phyloP scores from a whole-genome alignment of 768 basidiomycete species.

The Termitomyces sp. region DNA sequence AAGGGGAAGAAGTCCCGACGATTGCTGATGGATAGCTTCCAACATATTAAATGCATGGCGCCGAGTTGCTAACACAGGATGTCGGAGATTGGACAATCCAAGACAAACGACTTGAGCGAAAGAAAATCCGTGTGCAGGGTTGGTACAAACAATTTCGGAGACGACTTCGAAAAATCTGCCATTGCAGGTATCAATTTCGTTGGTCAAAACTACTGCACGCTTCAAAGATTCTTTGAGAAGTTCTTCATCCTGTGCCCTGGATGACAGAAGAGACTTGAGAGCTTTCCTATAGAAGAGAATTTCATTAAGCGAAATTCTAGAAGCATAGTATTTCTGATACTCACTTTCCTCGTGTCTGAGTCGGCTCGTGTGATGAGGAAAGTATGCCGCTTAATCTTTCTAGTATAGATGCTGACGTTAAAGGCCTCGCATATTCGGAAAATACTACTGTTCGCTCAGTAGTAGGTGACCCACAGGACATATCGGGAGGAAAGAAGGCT shows the following conservation, averaged over 20 bases:
- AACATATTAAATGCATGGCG: constrained; percentile 77
- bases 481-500: constrained; percentile 68
- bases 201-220: constrained; percentile 62
- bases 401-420: constrained; percentile 50
- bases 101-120: constrained; percentile 76
- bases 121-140: constrained; percentile 54
- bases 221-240: constrained; percentile 65
- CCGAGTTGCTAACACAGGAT: constrained; percentile 61
- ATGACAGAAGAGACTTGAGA: constrained; percentile 62
- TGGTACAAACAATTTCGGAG: constrained; percentile 60
- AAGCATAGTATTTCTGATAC: constrained; percentile 24
- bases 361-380: constrained; percentile 49
- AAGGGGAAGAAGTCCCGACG: constrained; percentile 64
- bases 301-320: constrained; percentile 8
- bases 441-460: constrained; percentile 43
- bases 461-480: constrained; percentile 57
- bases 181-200: constrained; percentile 52
- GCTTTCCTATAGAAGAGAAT: constrained; percentile 56
- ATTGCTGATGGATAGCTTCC: constrained; percentile 66
- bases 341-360: constrained; percentile 63
- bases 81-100: constrained; percentile 81
- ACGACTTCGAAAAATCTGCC: constrained; percentile 77
- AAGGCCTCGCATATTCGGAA: constrained; percentile 49
- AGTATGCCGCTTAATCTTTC: constrained; percentile 72
- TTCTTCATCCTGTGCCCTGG: constrained; percentile 48